Conservation (phyloP, 1,139 yeast species). For the Suhomyces wounanorum region DNA sequence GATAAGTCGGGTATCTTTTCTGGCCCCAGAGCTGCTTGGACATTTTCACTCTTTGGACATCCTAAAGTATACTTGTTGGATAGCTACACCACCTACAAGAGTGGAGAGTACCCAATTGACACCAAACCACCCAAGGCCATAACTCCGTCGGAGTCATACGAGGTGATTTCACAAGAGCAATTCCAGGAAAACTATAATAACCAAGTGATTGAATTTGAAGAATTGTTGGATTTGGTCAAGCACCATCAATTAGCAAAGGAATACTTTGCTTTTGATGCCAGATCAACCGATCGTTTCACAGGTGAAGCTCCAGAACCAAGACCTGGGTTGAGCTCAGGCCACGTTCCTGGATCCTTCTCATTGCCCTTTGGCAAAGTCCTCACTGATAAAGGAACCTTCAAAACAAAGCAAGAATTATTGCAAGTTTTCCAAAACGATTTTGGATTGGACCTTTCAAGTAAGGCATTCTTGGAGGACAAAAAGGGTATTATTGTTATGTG, state of each 20-base stretch:
- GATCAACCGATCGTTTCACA: slow-evolving; percentile 72
- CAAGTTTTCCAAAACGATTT: slow-evolving; percentile 46
- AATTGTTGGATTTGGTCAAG: slow-evolving; percentile 57
- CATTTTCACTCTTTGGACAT: slow-evolving; percentile 77
- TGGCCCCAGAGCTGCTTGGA: slow-evolving; percentile 92
- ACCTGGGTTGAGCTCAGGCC: slow-evolving; percentile 85
- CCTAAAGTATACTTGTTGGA: slow-evolving; percentile 64
- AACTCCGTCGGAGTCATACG: slow-evolving; percentile 18
- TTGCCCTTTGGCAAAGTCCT: slow-evolving; percentile 72
- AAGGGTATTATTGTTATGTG: slow-evolving; percentile 84
- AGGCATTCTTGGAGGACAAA: slow-evolving; percentile 25
- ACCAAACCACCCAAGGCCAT: slow-evolving; percentile 20
- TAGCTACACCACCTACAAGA: slow-evolving; percentile 57
- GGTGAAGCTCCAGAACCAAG: slow-evolving; percentile 88
- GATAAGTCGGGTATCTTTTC: slow-evolving; percentile 85
- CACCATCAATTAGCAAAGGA: slow-evolving; percentile 47
- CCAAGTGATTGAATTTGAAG: slow-evolving; percentile 64
- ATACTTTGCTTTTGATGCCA: slow-evolving; percentile 74
- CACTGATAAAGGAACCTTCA: slow-evolving; percentile 48
- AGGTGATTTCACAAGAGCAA: slow-evolving; percentile 25
- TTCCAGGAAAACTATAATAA: slow-evolving; percentile 37
- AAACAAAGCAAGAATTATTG: slow-evolving; percentile 47
- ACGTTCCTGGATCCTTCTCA: slow-evolving; percentile 78
- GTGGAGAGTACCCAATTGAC: slow-evolving; percentile 29
- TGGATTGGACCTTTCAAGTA: slow-evolving; percentile 34